Evolutionary conservation across 1,284 basidiomycete genomes (phyloP).

Genomic region (Pseudozyma tsukubaensis): DNA sequence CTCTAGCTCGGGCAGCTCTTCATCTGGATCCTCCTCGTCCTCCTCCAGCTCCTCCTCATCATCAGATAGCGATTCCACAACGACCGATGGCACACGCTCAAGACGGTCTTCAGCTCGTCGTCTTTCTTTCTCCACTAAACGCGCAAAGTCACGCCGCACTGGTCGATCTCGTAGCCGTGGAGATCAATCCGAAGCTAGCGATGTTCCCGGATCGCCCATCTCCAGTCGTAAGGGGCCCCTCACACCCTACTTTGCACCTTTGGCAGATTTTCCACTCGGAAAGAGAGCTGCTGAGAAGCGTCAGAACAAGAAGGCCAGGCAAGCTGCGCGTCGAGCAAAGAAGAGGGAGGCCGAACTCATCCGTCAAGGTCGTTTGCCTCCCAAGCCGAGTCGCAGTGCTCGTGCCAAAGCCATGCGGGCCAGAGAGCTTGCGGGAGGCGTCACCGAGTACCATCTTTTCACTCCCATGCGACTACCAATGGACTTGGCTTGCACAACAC

Average conservation of each 20-base stretch:
- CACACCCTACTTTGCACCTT: conserved; percentile 49
- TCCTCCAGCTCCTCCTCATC: conserved; percentile 23
- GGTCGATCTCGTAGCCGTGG: conserved; percentile 25
- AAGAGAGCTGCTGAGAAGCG: conserved; percentile 34
- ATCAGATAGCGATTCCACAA: conserved; percentile 26
- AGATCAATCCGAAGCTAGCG: conserved; percentile 42
- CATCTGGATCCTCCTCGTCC: conserved; percentile 31
- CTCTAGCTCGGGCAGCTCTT: conserved; percentile 39
- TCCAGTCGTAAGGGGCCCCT: conserved; percentile 38
- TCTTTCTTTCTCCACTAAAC: conserved; percentile 27
- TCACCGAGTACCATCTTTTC: conserved; percentile 66
- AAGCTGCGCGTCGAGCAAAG: conserved; percentile 46
- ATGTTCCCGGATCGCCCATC: conserved; percentile 33
- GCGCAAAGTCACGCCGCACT: conserved; percentile 30
- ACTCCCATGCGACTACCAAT: conserved; percentile 59
- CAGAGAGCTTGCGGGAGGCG: conserved; percentile 61
- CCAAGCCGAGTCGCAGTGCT: conserved; percentile 62
- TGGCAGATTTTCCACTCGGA: conserved; percentile 43
- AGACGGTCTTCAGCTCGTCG: conserved; percentile 40
- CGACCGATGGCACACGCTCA: conserved; percentile 31
- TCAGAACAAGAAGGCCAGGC: conserved; percentile 37
- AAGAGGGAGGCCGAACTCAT: conserved; percentile 49
- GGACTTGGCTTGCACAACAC: conserved; percentile 28
- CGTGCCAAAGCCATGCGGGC: conserved; percentile 62
- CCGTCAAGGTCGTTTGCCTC: conserved; percentile 43